phyloP scores from a whole-genome alignment of 2,329 filamentous ascomycete species.

The Paracoccidioides brasiliensis region DNA sequence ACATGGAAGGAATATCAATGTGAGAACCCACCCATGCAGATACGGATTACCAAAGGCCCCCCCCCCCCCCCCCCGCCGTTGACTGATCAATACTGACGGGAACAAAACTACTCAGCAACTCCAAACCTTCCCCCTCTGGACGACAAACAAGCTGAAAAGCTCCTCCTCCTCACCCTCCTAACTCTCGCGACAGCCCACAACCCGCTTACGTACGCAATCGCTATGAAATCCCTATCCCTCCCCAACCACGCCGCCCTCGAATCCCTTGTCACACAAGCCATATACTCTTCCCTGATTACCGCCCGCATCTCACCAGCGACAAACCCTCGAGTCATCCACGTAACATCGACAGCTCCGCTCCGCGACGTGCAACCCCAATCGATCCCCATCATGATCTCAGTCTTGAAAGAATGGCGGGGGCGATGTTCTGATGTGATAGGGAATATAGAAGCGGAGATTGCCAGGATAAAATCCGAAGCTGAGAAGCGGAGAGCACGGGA shows the following conservation, averaged over 20 bases:
- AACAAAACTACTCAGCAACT: conserved; percentile 25
- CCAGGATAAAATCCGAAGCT: conserved; percentile 48
- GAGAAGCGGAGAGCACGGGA: conserved; percentile 40
- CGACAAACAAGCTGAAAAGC: conserved; percentile 63
- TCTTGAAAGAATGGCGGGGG: conserved; percentile 61
- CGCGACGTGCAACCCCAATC: conserved; percentile 70
- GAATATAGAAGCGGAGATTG: conserved; percentile 65
- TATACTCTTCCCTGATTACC: conserved; percentile 71
- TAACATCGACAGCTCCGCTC: conserved; percentile 69
- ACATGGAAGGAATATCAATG: conserved; percentile 68
- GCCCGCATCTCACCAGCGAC: conserved; percentile 85
- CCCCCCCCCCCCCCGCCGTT: no score
- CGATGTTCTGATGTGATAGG: conserved; percentile 62
- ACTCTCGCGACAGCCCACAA: conserved; percentile 57
- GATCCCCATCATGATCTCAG: conserved; percentile 53
- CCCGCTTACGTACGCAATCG: conserved; percentile 58
- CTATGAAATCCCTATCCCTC: conserved; percentile 56
- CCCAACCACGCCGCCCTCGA: conserved; percentile 59
- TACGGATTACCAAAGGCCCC: conserved; percentile 8
- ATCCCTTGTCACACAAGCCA: conserved; percentile 69
- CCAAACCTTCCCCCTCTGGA: conserved; percentile 57
- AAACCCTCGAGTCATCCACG: conserved; percentile 56
- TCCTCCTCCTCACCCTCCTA: conserved; percentile 80
- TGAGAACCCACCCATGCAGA: conserved; percentile 17
- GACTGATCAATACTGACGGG: no score